Evolutionary conservation across 2,329 filamentous ascomycete species (phyloP).

Genomic region (Fusarium newnesense): DNA sequence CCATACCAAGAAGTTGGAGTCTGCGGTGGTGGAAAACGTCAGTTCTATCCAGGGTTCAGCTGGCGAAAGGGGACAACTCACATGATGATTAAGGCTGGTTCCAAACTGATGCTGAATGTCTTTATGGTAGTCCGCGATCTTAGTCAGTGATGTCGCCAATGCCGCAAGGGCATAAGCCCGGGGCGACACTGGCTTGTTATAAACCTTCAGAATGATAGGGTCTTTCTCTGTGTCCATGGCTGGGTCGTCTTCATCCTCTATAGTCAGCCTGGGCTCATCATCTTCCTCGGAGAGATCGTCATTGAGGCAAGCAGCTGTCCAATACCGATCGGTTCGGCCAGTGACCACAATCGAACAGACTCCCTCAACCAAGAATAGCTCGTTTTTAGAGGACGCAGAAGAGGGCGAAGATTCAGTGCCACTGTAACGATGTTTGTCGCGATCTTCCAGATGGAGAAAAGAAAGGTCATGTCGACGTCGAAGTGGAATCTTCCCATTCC

Average conservation of each 20-base stretch:
- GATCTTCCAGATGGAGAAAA: neutral
- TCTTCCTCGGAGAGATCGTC: constrained; percentile 5
- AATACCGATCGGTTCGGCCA: constrained; percentile 4
- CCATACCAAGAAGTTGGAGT: neutral
- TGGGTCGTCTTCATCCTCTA: neutral
- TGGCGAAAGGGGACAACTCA: neutral
- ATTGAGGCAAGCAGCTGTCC: constrained; percentile 7
- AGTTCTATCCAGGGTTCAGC: neutral
- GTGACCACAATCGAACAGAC: constrained; percentile 10
- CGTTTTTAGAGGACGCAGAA: neutral
- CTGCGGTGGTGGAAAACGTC: neutral
- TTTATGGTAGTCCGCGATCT: neutral
- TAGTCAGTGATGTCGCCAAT: neutral
- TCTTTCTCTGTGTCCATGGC: neutral
- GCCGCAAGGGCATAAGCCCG: constrained; percentile 17
- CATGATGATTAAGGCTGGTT: neutral
- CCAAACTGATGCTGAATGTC: neutral
- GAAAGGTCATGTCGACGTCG: neutral
- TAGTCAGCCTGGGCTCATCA: neutral
- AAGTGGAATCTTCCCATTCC: neutral
- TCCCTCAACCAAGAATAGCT: neutral
- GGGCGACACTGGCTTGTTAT: neutral
- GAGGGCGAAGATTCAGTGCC: neutral
- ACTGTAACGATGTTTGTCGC: neutral
- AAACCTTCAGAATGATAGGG: neutral